These are phyloP conservation scores for Silene vulgaris DNA, from an alignment of 179 eudicot species.

Conservation along the genomic window DNA sequence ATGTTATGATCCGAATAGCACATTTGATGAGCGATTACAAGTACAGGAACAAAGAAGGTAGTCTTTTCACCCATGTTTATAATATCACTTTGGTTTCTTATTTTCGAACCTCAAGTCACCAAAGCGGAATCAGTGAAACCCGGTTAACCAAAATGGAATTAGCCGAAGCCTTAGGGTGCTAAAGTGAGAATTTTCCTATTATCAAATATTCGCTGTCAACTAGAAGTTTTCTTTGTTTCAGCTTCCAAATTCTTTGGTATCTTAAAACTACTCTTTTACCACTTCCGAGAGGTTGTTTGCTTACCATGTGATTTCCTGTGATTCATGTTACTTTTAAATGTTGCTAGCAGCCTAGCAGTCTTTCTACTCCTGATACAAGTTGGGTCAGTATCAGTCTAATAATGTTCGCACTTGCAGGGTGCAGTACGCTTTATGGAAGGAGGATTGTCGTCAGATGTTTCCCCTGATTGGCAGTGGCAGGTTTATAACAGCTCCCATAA, in stretches of 20 bases:
- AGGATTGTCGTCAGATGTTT: slow-evolving; percentile 70
- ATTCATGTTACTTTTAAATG: not conserved
- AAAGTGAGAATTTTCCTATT: no score
- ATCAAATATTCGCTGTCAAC: not conserved
- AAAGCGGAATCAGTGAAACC: not conserved
- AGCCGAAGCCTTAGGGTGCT: not conserved
- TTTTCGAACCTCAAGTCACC: not conserved
- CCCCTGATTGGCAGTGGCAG: slow-evolving; percentile 89
- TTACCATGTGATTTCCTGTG: not conserved
- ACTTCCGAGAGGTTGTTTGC: not conserved
- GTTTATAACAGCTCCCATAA: slow-evolving; percentile 80
- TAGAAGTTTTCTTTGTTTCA: not conserved
- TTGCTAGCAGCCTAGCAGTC: not conserved
- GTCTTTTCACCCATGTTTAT: slow-evolving; percentile 4
- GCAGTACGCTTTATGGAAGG: slow-evolving; percentile 65
- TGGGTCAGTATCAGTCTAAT: not conserved
- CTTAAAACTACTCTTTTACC: not conserved
- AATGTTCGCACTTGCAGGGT: slow-evolving; percentile 41
- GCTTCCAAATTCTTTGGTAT: slow-evolving; percentile 5
- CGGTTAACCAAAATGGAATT: not conserved
- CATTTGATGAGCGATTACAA: slow-evolving; percentile 74
- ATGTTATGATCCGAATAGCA: slow-evolving; percentile 85
- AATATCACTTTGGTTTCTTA: not conserved
- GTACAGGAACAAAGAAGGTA: slow-evolving; percentile 76
- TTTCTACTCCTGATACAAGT: not conserved